A percentile compares a stretch with the other conserved stretches of the same genome.
These are phyloP conservation scores for Tetrapisispora iriomotensis DNA, from an alignment of 805 yeast species.

Conservation along the genomic window DNA sequence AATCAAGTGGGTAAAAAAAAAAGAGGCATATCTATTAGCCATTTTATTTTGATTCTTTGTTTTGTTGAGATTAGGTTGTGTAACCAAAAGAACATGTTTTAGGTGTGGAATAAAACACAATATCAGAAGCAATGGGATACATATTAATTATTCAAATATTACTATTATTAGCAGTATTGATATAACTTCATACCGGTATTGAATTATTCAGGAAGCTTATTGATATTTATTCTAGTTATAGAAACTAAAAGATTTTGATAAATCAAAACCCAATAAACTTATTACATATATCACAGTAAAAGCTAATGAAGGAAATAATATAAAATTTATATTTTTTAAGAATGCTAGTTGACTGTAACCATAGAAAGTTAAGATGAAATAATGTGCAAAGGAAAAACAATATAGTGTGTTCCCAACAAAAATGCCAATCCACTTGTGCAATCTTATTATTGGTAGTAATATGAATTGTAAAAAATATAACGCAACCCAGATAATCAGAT, in stretches of 20 bases:
- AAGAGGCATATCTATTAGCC: too few relatives aligned
- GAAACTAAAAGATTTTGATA: conserved; percentile 43
- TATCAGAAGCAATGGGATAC: too few relatives aligned
- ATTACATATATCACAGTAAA: conserved; percentile 49
- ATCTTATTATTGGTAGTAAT: conserved; percentile 58
- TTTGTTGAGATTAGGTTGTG: too few relatives aligned
- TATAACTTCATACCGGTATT: too few relatives aligned
- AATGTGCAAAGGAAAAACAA: conserved; percentile 62
- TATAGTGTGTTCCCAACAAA: conserved; percentile 73
- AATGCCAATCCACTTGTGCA: conserved; percentile 56
- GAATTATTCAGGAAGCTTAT: too few relatives aligned
- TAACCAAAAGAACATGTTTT: too few relatives aligned
- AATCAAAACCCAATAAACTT: conserved; percentile 58
- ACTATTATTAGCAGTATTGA: too few relatives aligned
- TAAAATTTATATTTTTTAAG: conserved; percentile 50
- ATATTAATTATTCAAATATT: too few relatives aligned
- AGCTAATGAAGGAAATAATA: conserved; percentile 55
- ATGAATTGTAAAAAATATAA: conserved; percentile 68
- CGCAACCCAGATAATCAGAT: conserved; percentile 65
- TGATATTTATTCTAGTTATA: conserved; percentile 11
- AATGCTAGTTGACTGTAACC: conserved; percentile 78
- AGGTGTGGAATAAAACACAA: too few relatives aligned
- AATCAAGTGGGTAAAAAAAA: too few relatives aligned
- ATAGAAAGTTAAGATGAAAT: conserved; percentile 70
- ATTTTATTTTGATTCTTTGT: too few relatives aligned